Evolutionary conservation across 2,329 filamentous ascomycete genomes (phyloP), one percentile per base, ranked within the genome.

Genomic region (Escovopsis sp.): DNA sequence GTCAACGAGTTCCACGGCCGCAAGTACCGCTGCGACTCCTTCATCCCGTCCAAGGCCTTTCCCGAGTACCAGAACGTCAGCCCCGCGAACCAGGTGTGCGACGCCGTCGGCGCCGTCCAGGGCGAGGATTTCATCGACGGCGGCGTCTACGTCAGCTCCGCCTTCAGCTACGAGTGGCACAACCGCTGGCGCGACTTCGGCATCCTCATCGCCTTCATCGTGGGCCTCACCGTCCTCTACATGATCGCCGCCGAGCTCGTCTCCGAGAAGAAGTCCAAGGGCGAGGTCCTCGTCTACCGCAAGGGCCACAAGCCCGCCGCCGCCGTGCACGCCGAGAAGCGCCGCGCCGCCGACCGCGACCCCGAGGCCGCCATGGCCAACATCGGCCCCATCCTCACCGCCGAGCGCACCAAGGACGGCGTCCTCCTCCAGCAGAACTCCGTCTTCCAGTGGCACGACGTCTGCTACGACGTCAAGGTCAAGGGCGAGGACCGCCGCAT

Each of bases 401-500:
- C 63, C n/a, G 58, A 61, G 32, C 56, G 56, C 21, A 56, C 53
- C 19, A 49, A 51, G 10, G 49, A 47, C 37, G 62, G 56, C 29
- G 63, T 60, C 26, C 50, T 70, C 3, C 54, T 63, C 45, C 43
- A 54, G 43, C 77, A 84, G 51, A 84, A 73, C 4, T 80, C 81
- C 16, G 73, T 87, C 41, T 92, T 92, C 65, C 80, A 85, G 50
- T 93, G 85, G 86, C 70, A 77, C 43, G 68, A 88, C 46, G 78
- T 93, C 2, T 86, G 79, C 59, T 94, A 72, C 48, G 68, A 76
- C 40, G 64, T 76, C 54, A 79, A 82, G 55, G 86, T 93, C 59
- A 92, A 92, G 63, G 65, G 66, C 12, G 74, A 88, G 47, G 61
- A 67, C 2, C 72, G 85, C 13, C 74, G 79, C 30, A 81, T 94